Evolutionary conservation across 1,139 yeast genomes (phyloP), one percentile per base, ranked within the genome.

Genomic region (Zygoascus hellenicus): DNA sequence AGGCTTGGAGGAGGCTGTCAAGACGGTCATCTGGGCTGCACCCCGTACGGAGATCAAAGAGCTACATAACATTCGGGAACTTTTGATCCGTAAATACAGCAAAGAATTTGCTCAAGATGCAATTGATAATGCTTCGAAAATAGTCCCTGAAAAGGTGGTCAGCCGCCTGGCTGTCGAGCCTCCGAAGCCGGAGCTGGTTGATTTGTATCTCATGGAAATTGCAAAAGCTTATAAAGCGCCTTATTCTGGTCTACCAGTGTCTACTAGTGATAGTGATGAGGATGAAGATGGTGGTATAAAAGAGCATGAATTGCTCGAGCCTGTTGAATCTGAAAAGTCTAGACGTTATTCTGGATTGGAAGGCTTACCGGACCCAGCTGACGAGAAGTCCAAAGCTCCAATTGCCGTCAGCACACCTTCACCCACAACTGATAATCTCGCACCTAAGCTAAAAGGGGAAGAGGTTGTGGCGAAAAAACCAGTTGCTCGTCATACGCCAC

Each of bases 181-280:
- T 2, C 96, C 96, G 0, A 67, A 75, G 3, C 75, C 72, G 38
- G 79, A 75, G 22, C 70, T 88, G 50, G 95, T 88, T 1, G 73
- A 76, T 19, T 65, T 85, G 51, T 89, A 89, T 60, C 68, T 89
- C 52, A 70, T 77, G 49, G 97, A 89, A 59, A 88, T 89, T 51
- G 95, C 96, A 1, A 71, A 74, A 50, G 86, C 95, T 0, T 89
- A 89, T 61, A 75, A 75, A 38, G 94, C 82, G 1, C 87, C 90
- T 0, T 87, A 78, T 59, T 78, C 86, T 42, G 82, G 79, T 17
- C 61, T 81, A 48, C 64, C 63, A 2, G 72, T 63, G n/a, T 70
- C 66, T 11, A 60, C 52, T 2, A 59, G 56, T 11, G 63, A 57
- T n/a, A 60, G 58, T 29, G 62, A 59, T 34, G 64, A 59, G 6